Evolutionary conservation across 139 green algal genomes (phyloP).

Genomic region (Tetradesmus obliquus): DNA sequence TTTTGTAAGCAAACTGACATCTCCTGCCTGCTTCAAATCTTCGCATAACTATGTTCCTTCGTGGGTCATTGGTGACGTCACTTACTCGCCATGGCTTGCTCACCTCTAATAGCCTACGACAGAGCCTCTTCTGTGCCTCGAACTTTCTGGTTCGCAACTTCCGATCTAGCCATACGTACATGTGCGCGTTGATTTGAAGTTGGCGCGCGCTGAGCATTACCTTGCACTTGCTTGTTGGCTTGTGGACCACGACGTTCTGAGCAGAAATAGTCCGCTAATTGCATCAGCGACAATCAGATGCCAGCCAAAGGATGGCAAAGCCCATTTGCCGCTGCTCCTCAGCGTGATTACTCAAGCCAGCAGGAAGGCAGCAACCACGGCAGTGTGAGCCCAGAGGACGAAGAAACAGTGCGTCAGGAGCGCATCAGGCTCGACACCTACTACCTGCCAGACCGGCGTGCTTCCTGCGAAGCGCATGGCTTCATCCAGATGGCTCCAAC

Average conservation of each 20-base stretch:
- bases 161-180: too few relatives aligned
- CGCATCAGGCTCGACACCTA: background rate
- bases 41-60: too few relatives aligned
- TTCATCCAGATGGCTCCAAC: constrained; percentile 1
- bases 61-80: too few relatives aligned
- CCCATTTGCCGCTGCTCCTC: background rate
- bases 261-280: background rate
- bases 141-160: too few relatives aligned
- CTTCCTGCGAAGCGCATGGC: constrained; percentile 12
- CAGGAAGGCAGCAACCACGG: background rate
- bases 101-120: too few relatives aligned
- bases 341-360: background rate
- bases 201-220: background rate
- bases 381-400: background rate
- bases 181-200: background rate
- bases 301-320: background rate
- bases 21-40: too few relatives aligned
- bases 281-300: background rate
- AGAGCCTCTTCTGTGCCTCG: too few relatives aligned
- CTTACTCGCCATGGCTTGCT: too few relatives aligned
- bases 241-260: background rate
- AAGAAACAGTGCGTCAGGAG: background rate
- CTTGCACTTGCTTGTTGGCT: background rate
- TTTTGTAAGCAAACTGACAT: too few relatives aligned
- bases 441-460: background rate